These are phyloP conservation scores for Capsella rubella DNA, from an alignment of 441 rosid species.

Conservation along the genomic window DNA sequence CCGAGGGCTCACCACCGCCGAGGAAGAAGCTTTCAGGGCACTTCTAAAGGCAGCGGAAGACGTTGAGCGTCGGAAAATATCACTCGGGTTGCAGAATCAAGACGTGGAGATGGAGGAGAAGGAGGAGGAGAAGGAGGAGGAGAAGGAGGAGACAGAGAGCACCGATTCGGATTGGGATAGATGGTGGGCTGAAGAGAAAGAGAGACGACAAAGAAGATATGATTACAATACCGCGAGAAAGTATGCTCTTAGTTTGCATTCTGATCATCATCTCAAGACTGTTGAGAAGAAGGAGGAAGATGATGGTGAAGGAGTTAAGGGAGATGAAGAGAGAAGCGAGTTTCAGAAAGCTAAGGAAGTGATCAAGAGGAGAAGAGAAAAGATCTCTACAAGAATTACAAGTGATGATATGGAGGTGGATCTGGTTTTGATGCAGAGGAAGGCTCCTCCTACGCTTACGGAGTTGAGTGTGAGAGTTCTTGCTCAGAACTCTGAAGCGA, in stretches of 20 bases:
- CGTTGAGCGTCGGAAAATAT: not conserved
- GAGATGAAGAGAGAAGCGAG: not conserved
- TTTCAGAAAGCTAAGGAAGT: slow-evolving; percentile 45
- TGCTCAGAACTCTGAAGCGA: slow-evolving; percentile 46
- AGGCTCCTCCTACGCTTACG: slow-evolving; percentile 44
- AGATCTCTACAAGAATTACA: not conserved
- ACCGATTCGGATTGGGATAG: not conserved
- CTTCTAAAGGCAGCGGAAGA: not conserved
- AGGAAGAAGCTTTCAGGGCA: not conserved
- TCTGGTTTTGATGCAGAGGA: not conserved
- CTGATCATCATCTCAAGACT: not conserved
- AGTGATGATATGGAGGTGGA: slow-evolving; percentile 32
- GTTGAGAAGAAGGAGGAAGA: not conserved
- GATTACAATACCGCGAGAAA: not conserved
- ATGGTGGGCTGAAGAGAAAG: not conserved
- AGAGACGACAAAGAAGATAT: not conserved
- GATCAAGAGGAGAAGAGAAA: slow-evolving; percentile 44
- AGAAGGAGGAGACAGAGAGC: not conserved
- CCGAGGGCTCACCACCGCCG: no score
- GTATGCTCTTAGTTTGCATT: slow-evolving; percentile 19
- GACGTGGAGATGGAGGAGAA: not conserved
- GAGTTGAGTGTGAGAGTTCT: slow-evolving; percentile 49
- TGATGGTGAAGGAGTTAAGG: not conserved
- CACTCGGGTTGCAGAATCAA: not conserved
- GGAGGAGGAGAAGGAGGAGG: no score